Base-by-base conservation (phyloP, 2,329 filamentous ascomycete species). In the Lojkania enalia region DNA sequence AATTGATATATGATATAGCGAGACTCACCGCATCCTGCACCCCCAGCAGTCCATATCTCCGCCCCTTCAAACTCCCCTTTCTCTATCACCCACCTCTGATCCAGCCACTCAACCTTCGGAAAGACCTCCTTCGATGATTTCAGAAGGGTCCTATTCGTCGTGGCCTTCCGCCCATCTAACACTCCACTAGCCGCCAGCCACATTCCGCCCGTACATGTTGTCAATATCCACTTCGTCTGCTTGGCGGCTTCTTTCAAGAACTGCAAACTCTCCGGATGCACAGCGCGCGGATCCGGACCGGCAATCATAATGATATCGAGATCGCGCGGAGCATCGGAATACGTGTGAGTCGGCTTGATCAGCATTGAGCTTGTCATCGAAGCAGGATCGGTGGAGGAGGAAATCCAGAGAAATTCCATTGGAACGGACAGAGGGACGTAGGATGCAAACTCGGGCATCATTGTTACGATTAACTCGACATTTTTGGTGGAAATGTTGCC, bases 261-360 rank as follows among this genome's bases (percentile, higher is more conserved):
- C 21, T 46, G 51, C 20, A 69, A 53, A 18, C 70, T 71, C 11
- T 53, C 55, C 5, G 66, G 58, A 1, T 66, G 61, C 2, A 69
- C 65, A 3, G 57, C 58, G 3, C 20, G 46, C 0, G 59, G 66
- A 16, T 63, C 40, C 4, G 70, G 66, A 0, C 72, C 72, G 35
- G 70, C 72, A 9, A 70, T 52, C 20, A 74, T 29, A 2, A 74
- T 49, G 25, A 74, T 67, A 25, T 74, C 71, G 5, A 74, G 59
- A 33, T 74, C 71, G 4, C 70, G 61, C 2, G 72, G 72, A 6
- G 67, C 71, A 33, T 54, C 64, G 30, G 69, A 67, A 55, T 74
- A 74, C 2, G 71, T 74, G 35, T 66, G 52, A 21, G 67, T 72
- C 3, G 72, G 71, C 14, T 60, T 29, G 52, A 69, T 63, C 37